These are phyloP conservation scores for Emericellopsis atlantica DNA, from an alignment of 2,329 filamentous ascomycete genomes.

Conservation along the genomic window DNA sequence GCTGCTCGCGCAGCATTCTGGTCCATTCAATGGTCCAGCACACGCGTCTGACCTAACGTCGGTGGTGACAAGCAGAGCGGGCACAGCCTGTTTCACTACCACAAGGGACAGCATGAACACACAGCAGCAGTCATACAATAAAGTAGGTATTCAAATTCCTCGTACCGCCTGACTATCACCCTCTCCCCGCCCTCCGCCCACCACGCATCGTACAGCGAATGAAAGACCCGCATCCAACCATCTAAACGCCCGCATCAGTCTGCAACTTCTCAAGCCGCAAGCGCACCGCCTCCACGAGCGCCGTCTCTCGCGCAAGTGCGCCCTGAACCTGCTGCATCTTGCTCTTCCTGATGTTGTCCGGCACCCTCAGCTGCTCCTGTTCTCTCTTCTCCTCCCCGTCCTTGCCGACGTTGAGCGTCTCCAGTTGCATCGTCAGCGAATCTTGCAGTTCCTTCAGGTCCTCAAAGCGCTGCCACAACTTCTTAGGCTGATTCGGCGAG, in stretches of 20 bases:
- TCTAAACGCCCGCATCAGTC: conserved; percentile 3
- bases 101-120: too few species aligned
- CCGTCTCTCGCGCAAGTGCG: conserved; percentile 53
- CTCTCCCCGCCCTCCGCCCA: too few species aligned
- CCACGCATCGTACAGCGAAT: too few species aligned
- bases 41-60: too few species aligned
- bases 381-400: conserved; percentile 12
- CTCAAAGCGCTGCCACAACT: conserved; percentile 43
- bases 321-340: conserved; percentile 52
- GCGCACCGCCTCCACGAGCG: conserved; percentile 54
- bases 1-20: too few species aligned
- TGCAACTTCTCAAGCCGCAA: conserved; percentile 47
- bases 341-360: conserved; percentile 45
- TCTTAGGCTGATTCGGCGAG: conserved; percentile 24
- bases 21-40: too few species aligned
- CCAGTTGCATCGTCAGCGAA: conserved; percentile 38
- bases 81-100: too few species aligned
- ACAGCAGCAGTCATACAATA: too few species aligned
- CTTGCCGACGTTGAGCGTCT: conserved; percentile 21
- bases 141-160: too few species aligned
- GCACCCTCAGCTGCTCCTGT: conserved; percentile 36
- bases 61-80: too few species aligned
- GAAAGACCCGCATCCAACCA: too few species aligned
- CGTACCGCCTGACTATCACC: too few species aligned
- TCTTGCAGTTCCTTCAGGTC: conserved; percentile 40